These are phyloP conservation scores for Achaetomium macrosporum DNA, from an alignment of 2,329 filamentous ascomycete genomes.

Conservation along the genomic window DNA sequence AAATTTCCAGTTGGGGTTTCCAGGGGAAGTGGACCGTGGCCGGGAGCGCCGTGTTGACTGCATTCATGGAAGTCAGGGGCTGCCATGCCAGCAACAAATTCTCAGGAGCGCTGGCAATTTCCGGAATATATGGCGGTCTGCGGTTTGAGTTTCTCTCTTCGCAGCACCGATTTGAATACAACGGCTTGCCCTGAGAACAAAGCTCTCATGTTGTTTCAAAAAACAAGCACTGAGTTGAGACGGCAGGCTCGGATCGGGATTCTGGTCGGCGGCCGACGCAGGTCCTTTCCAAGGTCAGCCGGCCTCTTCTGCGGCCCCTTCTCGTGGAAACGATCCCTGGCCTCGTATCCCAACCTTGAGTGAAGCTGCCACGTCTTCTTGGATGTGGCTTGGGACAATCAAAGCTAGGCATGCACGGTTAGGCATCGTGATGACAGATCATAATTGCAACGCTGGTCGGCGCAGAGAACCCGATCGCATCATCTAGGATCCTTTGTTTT, in stretches of 20 bases:
- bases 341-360: not conserved
- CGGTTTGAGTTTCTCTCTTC: not conserved
- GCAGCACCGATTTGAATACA: too few relatives aligned
- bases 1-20: slow-evolving; percentile 7
- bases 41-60: not conserved
- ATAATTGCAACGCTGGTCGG: not conserved
- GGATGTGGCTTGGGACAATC: slow-evolving; percentile 8
- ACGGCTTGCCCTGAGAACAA: too few relatives aligned
- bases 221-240: slow-evolving; percentile 7
- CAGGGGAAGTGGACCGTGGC: not conserved
- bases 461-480: slow-evolving; percentile 1
- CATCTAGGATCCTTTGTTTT: slow-evolving; percentile 4
- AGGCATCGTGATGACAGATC: slow-evolving; percentile 7
- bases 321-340: slow-evolving; percentile 5
- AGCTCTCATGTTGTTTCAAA: slow-evolving; percentile 12
- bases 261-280: slow-evolving; percentile 1
- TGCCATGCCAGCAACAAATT: not conserved
- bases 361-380: slow-evolving; percentile 7
- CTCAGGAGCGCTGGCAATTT: slow-evolving; percentile 8
- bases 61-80: slow-evolving; percentile 5
- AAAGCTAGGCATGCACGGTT: not conserved
- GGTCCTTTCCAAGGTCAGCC: slow-evolving; percentile 11
- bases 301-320: slow-evolving; percentile 10
- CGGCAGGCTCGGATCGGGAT: slow-evolving; percentile 1
- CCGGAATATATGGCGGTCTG: slow-evolving; percentile 6